Base-by-base conservation (phyloP, 768 basidiomycete species). In the Boletus huronensis region DNA sequence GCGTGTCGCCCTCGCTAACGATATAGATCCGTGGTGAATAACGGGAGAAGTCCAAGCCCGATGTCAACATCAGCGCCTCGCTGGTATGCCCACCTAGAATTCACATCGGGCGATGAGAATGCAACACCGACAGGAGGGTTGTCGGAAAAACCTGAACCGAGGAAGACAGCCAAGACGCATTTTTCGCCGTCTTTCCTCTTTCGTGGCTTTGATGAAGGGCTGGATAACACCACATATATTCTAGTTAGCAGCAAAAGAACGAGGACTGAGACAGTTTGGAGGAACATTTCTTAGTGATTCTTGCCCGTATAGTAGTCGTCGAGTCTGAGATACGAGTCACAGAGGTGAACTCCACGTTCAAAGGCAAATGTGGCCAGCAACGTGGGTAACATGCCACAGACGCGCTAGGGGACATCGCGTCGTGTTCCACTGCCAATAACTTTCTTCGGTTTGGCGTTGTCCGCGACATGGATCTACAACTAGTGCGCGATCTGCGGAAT, bases 61-160 rank as follows among this genome's bases (percentile, higher is more conserved):
- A 87, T 26, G 90, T 52, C 26, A 98, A 77, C 32, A 79, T 75
- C 58, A 96, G 70, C 40, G 87, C 88, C 76, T 99, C 97, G 57
- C 81, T 84, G 16, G 94, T 97, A 73, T 99, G 97, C 0, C 97
- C 97, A 42, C 97, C 96, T 98, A 66, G 32, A 29, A 47, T 54
- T 35, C 44, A 50, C 50, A 55, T 58, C 50, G 59, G 52, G 39
- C 57, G 41, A 52, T 53, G 19, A 53, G 19, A 28, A 34, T 48
- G 16, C 38, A 53, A 26, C 25, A 21, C 34, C 11, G 45, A 25
- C 26, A 31, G 49, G 54, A 55, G 43, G 43, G 28, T 42, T 50
- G 19, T 48, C 46, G 29, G 50, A 71, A 77, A 65, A 64, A 90
- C 95, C 95, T 68, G 96, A 98, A 53, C 96, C 96, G 13, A 98